phyloP scores from a whole-genome alignment of 495 filamentous ascomycete genomes.

The Hypoxylon cercidicola region DNA sequence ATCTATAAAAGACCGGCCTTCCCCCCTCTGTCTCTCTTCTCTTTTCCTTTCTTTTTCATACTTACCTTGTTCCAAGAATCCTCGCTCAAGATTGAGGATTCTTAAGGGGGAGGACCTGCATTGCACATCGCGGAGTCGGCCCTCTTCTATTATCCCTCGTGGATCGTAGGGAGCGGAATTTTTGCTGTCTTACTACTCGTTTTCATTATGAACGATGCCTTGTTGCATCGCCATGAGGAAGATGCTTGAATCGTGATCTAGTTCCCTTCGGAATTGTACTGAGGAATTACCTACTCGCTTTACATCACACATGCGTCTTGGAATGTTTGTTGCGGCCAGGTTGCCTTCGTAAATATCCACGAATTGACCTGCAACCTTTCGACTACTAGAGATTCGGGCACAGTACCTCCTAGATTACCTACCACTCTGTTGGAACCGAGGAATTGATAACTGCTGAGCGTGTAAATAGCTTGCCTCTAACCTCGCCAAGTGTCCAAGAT shows the following conservation, averaged over 20 bases:
- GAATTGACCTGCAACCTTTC: not conserved
- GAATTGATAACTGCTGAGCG: too few relatives aligned
- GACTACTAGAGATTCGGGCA: too few relatives aligned
- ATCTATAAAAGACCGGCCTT: conserved; percentile 2
- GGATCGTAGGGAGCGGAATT: conserved; percentile 64
- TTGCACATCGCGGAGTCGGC: conserved; percentile 80
- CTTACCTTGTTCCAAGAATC: conserved; percentile 76
- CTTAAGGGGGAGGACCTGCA: conserved; percentile 74
- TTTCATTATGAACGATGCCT: conserved; percentile 37
- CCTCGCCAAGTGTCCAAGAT: too few relatives aligned
- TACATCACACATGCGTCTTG: too few relatives aligned
- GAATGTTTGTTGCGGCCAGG: too few relatives aligned
- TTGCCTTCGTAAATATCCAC: too few relatives aligned
- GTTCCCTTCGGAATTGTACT: too few relatives aligned
- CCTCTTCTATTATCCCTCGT: conserved; percentile 73
- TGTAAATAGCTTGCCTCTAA: too few relatives aligned
- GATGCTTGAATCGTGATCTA: not conserved
- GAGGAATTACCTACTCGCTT: too few relatives aligned
- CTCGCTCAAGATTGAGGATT: conserved; percentile 69
- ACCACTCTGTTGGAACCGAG: too few relatives aligned
- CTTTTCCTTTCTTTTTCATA: conserved; percentile 67
- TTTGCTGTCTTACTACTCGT: conserved; percentile 36
- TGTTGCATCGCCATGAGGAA: conserved; percentile 29
- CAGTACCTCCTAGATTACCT: too few relatives aligned
- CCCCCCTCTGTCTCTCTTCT: not conserved